Percentiles rank a stretch among this genome's conserved stretches.
phyloP scores from a whole-genome alignment of 495 filamentous ascomycete genomes.

The Gamarada debralockiae region DNA sequence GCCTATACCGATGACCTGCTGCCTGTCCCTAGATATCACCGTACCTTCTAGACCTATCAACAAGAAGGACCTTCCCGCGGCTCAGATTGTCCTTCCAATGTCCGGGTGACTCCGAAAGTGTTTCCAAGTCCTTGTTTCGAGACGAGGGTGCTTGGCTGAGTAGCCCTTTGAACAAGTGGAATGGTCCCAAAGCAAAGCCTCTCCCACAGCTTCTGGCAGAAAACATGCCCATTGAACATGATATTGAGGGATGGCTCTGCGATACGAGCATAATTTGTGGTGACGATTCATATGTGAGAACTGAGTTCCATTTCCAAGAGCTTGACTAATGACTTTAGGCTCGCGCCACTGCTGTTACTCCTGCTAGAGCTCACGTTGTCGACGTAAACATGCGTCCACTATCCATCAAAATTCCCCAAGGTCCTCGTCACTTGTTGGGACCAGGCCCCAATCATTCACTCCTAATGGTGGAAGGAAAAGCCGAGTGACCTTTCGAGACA shows the following conservation, averaged over 20 bases:
- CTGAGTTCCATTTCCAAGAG: not conserved
- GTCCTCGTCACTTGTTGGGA: constrained; percentile 7
- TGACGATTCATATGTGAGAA: constrained; percentile 10
- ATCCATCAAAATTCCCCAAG: constrained; percentile 9
- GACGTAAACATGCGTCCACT: constrained; percentile 6
- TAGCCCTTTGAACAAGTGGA: not conserved
- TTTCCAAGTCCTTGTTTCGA: not conserved
- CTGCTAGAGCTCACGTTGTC: constrained; percentile 11
- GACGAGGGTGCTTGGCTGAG: not conserved
- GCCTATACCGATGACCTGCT: too few species aligned
- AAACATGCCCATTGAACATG: not conserved
- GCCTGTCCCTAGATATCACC: not conserved
- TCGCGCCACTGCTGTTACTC: constrained; percentile 12
- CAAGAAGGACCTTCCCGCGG: not conserved
- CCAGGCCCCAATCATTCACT: not conserved
- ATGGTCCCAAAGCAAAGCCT: not conserved
- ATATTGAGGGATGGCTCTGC: not conserved
- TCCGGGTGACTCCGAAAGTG: not conserved
- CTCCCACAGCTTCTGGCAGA: not conserved
- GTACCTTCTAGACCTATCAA: not conserved
- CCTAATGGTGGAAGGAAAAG: not conserved
- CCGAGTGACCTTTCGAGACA: not conserved
- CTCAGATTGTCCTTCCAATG: not conserved
- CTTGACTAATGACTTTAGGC: constrained; percentile 3
- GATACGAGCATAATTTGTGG: not conserved